Conservation (phyloP, 257 asterid genomes). For the Mentha longifolia region DNA sequence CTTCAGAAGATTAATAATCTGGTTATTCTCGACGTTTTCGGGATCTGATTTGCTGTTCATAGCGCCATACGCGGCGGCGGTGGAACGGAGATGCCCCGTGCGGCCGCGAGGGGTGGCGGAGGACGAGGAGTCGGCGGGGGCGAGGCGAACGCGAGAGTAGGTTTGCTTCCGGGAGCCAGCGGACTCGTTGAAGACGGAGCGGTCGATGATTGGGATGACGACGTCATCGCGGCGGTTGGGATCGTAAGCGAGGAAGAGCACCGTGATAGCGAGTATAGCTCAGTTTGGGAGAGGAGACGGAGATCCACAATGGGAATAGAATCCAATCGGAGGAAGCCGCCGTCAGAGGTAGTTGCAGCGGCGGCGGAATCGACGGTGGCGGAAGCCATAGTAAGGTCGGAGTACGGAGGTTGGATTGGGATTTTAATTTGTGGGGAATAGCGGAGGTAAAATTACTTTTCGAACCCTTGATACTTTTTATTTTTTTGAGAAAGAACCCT, state of each 20-base stretch:
- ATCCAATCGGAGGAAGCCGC: conserved; percentile 49
- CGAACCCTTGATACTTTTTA: no score
- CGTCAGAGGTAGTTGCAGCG: conserved; percentile 31
- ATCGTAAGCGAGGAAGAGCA: conserved; percentile 59
- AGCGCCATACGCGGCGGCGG: conserved; percentile 29
- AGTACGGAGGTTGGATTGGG: conserved; percentile 26
- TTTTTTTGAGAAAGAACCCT: no score
- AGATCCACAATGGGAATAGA: conserved; percentile 68
- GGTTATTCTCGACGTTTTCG: no score
- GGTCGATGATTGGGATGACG: conserved; percentile 76
- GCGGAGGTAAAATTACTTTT: background rate
- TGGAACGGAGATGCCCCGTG: conserved; percentile 64
- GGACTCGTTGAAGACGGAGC: conserved; percentile 87
- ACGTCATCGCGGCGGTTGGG: conserved; percentile 65
- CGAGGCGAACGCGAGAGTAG: conserved; percentile 84
- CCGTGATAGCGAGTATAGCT: conserved; percentile 71
- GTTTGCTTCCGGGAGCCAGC: conserved; percentile 90
- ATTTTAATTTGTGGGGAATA: conserved; percentile 20
- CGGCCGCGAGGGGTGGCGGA: conserved; percentile 62
- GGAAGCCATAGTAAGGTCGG: conserved; percentile 40
- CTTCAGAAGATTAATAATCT: no score
- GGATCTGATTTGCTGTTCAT: no score
- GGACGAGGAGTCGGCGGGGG: conserved; percentile 55
- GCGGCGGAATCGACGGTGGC: conserved; percentile 37
- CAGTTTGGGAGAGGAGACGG: conserved; percentile 72